Evolutionary conservation across 352 stramenopile genomes (phyloP), one percentile per base, ranked within the genome.

Genomic region (Pythium aristosporum): DNA sequence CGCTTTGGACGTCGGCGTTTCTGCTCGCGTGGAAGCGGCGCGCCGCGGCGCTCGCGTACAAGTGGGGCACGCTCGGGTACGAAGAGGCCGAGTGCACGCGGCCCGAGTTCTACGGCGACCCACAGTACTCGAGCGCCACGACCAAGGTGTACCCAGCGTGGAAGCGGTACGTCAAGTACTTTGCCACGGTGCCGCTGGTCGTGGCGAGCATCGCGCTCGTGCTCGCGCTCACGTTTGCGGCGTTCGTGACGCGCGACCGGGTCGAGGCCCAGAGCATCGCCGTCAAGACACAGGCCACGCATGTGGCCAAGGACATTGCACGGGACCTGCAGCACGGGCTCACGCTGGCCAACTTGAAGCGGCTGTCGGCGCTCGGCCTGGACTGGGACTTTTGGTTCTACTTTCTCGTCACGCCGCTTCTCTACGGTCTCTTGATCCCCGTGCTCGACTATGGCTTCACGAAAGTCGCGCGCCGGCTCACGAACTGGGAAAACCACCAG

Each of bases 401-500:
- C 53, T 80, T 92, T 47, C 66, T 94, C 12, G 63, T 94, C 57
- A 96, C 91, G 48, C 88, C 92, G 1, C 74, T 88, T 54, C 73
- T 96, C 11, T 97, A 97, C 49, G 89, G 90, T 0, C 72, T 96
- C 13, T 50, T 95, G 47, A 96, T 96, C 59, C 85, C 82, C 11
- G 58, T 92, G 34, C 77, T 97, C 13, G 84, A 94, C 68, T 66
- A 76, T 23, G 59, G 68, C 8, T 97, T 98, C 63, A 98, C 92
- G 51, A 74, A 59, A 43, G 61, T 97, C 48, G 97, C 97, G 4
- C 76, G 78, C 10, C 75, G 69, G 16, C 75, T 99, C 34, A 99
- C 96, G 64, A 86, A 98, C 65, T 98, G 89, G 77, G 92, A 98
- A 73, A 97, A 97, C 72, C 92, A 98, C 76, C 68, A 72, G 56